phyloP scores from a whole-genome alignment of 2,329 filamentous ascomycete species.

The Talaromyces islandicus region DNA sequence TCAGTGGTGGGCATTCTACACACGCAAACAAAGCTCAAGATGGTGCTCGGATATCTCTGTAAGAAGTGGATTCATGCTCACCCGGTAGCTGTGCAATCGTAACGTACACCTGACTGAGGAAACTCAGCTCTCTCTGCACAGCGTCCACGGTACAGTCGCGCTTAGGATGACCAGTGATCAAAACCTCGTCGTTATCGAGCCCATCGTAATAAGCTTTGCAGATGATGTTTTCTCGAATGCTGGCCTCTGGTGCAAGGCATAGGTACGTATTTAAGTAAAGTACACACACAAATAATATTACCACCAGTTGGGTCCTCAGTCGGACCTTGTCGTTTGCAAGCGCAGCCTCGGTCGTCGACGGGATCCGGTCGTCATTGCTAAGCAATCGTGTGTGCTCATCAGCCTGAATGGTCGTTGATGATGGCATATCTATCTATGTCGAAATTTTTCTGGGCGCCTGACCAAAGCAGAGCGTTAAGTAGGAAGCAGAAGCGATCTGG shows the following conservation, averaged over 20 bases:
- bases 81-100: conserved; percentile 7
- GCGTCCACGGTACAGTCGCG: conserved; percentile 6
- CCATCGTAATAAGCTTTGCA: conserved; percentile 7
- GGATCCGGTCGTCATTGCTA: not conserved
- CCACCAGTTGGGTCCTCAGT: conserved; percentile 5
- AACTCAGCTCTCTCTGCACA: conserved; percentile 5
- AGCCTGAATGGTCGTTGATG: conserved; percentile 1
- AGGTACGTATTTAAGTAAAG: conserved; percentile 2
- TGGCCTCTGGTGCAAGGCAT: conserved; percentile 8
- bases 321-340: not conserved
- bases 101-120: conserved; percentile 7
- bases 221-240: conserved; percentile 6
- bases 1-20: not conserved
- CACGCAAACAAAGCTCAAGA: not conserved
- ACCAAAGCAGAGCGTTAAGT: not conserved
- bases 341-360: not conserved
- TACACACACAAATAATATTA: conserved; percentile 4
- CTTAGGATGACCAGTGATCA: not conserved
- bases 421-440: conserved; percentile 2
- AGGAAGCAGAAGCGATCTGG: not conserved
- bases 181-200: not conserved
- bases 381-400: conserved; percentile 5
- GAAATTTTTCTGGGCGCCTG: not conserved
- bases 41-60: not conserved
- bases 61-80: not conserved